Base-by-base conservation (phyloP, 2,329 filamentous ascomycete species). In the Diaporthe batatas region DNA sequence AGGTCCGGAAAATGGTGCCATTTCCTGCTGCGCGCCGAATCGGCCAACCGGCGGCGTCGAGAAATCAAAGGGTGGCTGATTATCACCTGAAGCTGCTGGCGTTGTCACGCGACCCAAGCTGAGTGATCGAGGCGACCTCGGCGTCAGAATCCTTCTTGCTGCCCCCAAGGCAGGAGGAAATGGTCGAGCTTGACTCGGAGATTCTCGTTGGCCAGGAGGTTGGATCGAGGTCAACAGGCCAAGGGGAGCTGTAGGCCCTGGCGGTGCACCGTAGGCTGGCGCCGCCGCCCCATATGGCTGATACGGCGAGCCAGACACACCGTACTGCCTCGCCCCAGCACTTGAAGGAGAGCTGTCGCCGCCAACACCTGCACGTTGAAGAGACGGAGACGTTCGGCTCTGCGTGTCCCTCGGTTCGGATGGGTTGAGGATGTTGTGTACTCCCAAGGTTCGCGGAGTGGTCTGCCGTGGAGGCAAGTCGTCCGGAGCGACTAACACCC, bases 111-210 rank as follows among this genome's bases (percentile, higher is more conserved):
- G 80, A 42, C 84, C 84, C 16, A 88, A 77, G 76, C 87, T 90
- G 23, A 86, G 82, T 34, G 87, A 83, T 74, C 89, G 86, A 53
- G 90, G 89, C 12, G 90, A 91, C 75, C 86, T 85, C 0, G 90
- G 89, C 14, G 88, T 90, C 74, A 91, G 78, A n/a, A 89, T 86
- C 44, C 86, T 86, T 75, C 89, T 83, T 70, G 82, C 64, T 68
- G 76, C 76, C 70, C 78, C 80, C 32, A 82, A 74, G 7, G 79
- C 54, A 68, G 68, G 71, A 21, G 71, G 73, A 11, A 53, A 68
- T 16, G 73, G 71, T 53, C 73, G 67, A 59, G 54, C 54, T 25
- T 62, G 47, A n/a, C 39, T 73, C 34, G 73, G 73, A 44, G 73
- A 73, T 58, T 70, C 71, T 36, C 72, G 73, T 57, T 71, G 73